Conservation (phyloP, 495 filamentous ascomycete species). For the Xylaria palmicola region DNA sequence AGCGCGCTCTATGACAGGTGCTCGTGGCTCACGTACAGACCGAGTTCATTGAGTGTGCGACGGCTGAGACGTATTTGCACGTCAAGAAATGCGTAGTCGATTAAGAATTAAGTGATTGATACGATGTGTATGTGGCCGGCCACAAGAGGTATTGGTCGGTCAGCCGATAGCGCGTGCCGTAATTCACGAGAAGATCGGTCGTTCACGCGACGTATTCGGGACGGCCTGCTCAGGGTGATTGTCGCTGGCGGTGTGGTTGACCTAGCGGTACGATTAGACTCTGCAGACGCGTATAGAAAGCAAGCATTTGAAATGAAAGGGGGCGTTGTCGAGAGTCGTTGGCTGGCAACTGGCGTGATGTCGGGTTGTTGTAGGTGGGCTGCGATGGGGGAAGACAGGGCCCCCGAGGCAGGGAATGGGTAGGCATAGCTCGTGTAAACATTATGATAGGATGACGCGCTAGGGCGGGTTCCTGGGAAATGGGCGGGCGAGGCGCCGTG, state of each 20-base stretch:
- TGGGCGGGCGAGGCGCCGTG: not conserved
- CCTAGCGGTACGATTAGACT: not conserved
- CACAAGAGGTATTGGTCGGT: constrained; percentile 27
- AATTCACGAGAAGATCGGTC: no score
- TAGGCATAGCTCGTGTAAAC: constrained; percentile 1
- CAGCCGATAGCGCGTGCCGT: no score
- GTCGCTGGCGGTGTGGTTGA: not conserved
- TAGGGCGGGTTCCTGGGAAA: not conserved
- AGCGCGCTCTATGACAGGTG: not conserved
- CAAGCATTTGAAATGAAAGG: not conserved
- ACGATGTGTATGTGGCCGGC: constrained; percentile 29
- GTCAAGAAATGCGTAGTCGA: constrained; percentile 2
- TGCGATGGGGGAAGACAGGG: not conserved
- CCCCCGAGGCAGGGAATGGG: not conserved
- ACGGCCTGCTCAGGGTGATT: not conserved
- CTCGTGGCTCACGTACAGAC: constrained; percentile 11
- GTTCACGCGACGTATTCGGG: not conserved
- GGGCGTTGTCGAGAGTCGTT: not conserved
- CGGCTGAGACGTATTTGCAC: not conserved
- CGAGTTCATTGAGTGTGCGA: not conserved
- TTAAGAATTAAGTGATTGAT: constrained; percentile 32
- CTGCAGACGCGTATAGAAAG: not conserved
- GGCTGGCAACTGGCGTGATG: not conserved
- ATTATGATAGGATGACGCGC: not conserved
- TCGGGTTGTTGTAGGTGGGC: not conserved